These are phyloP conservation scores for Eutypa lata DNA, from an alignment of 2,329 filamentous ascomycete species.

Conservation along the genomic window DNA sequence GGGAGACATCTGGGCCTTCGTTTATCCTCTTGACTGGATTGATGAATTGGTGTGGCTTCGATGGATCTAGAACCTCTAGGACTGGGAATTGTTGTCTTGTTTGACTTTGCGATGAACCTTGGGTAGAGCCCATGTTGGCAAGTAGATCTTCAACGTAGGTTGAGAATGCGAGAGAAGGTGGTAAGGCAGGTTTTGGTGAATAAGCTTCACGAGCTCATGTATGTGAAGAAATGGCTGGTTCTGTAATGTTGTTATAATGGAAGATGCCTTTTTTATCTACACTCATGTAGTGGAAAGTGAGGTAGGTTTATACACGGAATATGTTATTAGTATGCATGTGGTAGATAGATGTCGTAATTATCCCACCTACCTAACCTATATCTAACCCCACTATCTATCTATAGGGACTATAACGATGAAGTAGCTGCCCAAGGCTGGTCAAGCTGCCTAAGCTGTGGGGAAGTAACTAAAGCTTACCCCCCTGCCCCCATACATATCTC, in stretches of 20 bases:
- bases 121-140: not conserved
- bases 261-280: too few species aligned
- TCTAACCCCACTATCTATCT: not conserved
- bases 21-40: slow-evolving; percentile 78
- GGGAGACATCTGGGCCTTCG: slow-evolving; percentile 75
- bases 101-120: not conserved
- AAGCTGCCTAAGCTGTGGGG: too few species aligned
- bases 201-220: too few species aligned
- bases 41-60: slow-evolving; percentile 55
- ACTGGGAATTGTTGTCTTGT: slow-evolving; percentile 23
- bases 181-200: not conserved
- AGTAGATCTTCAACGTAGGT: not conserved
- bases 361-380: too few species aligned
- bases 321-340: not conserved
- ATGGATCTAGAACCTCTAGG: slow-evolving; percentile 48
- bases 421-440: too few species aligned
- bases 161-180: not conserved
- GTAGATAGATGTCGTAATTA: not conserved
- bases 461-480: too few species aligned
- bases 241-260: too few species aligned
- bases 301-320: too few species aligned
- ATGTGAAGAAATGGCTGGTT: too few species aligned
- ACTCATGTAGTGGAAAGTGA: too few species aligned
- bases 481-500: too few species aligned
- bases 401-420: too few species aligned